Base-by-base conservation (phyloP, 2,329 filamentous ascomycete genomes). In the Fusarium papillatum region DNA sequence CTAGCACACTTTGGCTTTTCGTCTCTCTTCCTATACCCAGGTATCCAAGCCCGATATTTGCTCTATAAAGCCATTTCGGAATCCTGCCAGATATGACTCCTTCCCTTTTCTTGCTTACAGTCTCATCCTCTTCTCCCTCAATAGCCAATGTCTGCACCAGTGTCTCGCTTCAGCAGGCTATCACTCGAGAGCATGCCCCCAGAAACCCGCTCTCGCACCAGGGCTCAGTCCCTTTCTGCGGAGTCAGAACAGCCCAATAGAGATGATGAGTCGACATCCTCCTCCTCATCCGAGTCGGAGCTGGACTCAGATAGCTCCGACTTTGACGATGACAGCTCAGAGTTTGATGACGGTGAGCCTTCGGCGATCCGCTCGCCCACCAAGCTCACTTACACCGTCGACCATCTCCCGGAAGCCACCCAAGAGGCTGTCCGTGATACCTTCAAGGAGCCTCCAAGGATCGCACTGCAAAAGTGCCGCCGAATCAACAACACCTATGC, bases 391-490 rank as follows among this genome's bases (percentile, higher is more conserved):
- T 88, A 88, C 77, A 80, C 80, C 39, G 78, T 88, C 61, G 82
- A 83, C n/a, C 78, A 81, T 13, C 84, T 88, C 2, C 78, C 85
- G 1, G 78, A 81, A 4, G 80, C 81, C 24, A 83, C 83, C 0
- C 85, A 84, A 63, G 77, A 82, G 9, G 77, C 81, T 4, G 83
- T 90, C 11, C 83, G 86, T 19, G 85, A 87, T 60, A 82, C 86
- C 29, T 88, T 90, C 72, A 82, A 82, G 38, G 85, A 88, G 14
- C 86, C 88, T 0, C 87, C 89, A 4, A 84, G 85, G 69, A 86
- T 91, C 69, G 83, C 85, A 0, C 81, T 91, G 9, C 86, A 90
- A 74, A 85, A 85, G 66, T 91, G 89, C 70, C 85, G 86, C 26
- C 83, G 86, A 48, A 84, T 86, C 53, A 84, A 86, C 29, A 78